Base-by-base conservation (phyloP, 1,139 yeast species). In the Scheffersomyces titani region DNA sequence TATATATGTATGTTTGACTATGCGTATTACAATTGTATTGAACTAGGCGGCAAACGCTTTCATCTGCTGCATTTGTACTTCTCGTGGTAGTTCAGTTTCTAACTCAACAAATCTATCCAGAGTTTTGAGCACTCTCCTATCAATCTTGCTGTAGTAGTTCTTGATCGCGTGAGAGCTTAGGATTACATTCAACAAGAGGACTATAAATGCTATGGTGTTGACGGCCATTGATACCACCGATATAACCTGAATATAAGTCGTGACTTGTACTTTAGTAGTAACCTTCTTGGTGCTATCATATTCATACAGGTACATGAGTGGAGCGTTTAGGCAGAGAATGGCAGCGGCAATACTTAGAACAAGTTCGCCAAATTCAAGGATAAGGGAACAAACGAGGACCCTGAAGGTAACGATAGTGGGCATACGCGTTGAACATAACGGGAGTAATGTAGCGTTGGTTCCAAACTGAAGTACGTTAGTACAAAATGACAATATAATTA, bases 271-370 rank as follows among this genome's bases (percentile, higher is more conserved):
- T 52, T 63, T 61, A 0, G 55, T 58, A 2, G 63, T 54, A 1
- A 51, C 51, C 1, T 58, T 59, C 21, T 54, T 49, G 1, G 58
- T 58, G 20, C 57, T 49, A 51, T 70, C 65, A 51, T 66, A 67
- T 44, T 70, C 74, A 52, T 64, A 63, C 65, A 70, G 71, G 54
- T 57, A 66, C 79, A 76, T 74, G 6, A 52, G 53, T 1, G 65
- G 63, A 2, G 63, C 64, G 40, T 62, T 64, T 5, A 74, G 59
- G 47, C 70, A 66, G 19, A 57, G 46, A 7, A 71, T 60, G 2
- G 65, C 64, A 0, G 75, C 59, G 3, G 61, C 59, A 7, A 72
- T 52, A 30, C 66, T 59, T 1, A 75, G 40, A 0, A 63, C 47
- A 2, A 72, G 47, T 2, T 73, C 72, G 1, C 66, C 44, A 3